Base-by-base conservation (phyloP, 352 stramenopile genomes). In the Phytophthora aleatoria region DNA sequence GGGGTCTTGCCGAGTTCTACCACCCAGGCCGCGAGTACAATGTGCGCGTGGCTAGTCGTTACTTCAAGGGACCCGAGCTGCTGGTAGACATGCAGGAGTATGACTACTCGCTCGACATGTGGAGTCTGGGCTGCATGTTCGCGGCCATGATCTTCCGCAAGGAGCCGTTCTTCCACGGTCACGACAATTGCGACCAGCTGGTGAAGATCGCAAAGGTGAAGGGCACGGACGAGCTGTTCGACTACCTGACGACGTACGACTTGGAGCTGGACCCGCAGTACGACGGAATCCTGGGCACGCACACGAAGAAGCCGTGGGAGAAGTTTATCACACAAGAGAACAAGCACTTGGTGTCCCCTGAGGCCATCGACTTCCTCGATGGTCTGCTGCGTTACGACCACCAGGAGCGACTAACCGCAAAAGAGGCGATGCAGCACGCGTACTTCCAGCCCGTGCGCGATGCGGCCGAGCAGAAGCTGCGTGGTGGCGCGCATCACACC, bases 111-210 rank as follows among this genome's bases (percentile, higher is more conserved):
- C 86, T 99, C 43, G 98, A 99, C 74, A 99, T 99, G 97, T 99
- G 97, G 97, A 97, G 85, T 54, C 77, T 99, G 11, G 98, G 98
- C 16, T 99, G 97, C 64, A 99, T 99, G 94, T 98, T 99, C 73
- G 97, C 96, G n/a, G 94, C 95, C n/a, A 99, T 99, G 97, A 99
- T 99, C 71, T 99, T 99, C 81, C 88, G 97, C 64, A 99, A 99
- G 75, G 97, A 99, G 71, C 97, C 97, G 5, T 99, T 99, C 73
- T 99, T 99, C 80, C 97, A 99, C 71, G 98, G 98, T 39, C 95
- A 99, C 59, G 97, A 99, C 71, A 99, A 99, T 75, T 99, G 98
- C 71, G 98, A 99, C 81, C 98, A 99, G 83, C 80, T 99, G 24
- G 96, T 99, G 27, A 99, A 99, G 79, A 99, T 99, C 69, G 96